A percentile compares a stretch with the other conserved stretches of the same genome.
Evolutionary conservation across 192 early-diverging fungal species (phyloP).

Genomic region (Coemansia sp.): DNA sequence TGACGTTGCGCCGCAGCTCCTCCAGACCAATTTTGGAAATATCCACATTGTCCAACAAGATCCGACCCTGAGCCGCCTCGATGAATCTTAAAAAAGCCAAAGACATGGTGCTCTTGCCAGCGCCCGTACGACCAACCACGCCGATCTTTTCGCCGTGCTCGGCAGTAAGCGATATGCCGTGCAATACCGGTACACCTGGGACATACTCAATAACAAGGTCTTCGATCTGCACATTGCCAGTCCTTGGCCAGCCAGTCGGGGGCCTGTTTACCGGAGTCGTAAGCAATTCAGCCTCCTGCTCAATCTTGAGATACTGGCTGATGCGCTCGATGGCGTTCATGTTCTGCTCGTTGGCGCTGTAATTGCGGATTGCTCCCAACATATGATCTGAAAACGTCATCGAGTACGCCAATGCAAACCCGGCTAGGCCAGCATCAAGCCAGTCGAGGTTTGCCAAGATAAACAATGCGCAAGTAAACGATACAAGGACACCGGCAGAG

Average conservation of each 20-base stretch:
- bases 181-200: slow-evolving; percentile 76
- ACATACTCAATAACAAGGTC: slow-evolving; percentile 75
- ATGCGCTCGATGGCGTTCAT: slow-evolving; percentile 70
- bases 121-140: slow-evolving; percentile 86
- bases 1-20: slow-evolving; percentile 78
- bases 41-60: slow-evolving; percentile 76
- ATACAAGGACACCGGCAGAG: slow-evolving; percentile 55
- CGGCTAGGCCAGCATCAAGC: too few species aligned
- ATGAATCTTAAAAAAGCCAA: slow-evolving; percentile 77
- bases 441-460: too few species aligned
- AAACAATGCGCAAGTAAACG: too few species aligned
- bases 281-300: slow-evolving; percentile 73
- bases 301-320: slow-evolving; percentile 74
- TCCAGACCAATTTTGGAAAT: slow-evolving; percentile 73
- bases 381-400: too few species aligned
- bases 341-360: too few species aligned
- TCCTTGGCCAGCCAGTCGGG: slow-evolving; percentile 62
- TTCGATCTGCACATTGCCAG: slow-evolving; percentile 71
- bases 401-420: too few species aligned
- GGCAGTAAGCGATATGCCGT: slow-evolving; percentile 71
- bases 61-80: slow-evolving; percentile 63
- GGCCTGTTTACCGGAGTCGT: slow-evolving; percentile 58
- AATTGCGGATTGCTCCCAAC: too few species aligned
- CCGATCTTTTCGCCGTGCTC: slow-evolving; percentile 79
- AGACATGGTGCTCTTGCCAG: slow-evolving; percentile 76